Evolutionary conservation across 352 stramenopile genomes (phyloP).

Genomic region (Pythium plurisporium): DNA sequence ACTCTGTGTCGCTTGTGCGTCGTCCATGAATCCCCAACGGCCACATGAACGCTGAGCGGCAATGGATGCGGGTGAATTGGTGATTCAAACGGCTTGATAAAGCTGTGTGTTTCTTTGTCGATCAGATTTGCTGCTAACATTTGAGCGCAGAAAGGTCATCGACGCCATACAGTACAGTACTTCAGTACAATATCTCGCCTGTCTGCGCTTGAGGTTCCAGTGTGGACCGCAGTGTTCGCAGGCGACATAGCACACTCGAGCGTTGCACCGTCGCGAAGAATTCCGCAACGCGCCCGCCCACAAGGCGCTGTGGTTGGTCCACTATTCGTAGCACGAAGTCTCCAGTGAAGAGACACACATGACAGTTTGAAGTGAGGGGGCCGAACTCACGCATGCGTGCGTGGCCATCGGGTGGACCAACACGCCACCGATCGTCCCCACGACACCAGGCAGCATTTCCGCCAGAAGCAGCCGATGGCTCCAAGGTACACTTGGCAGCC

Average conservation of each 20-base stretch:
- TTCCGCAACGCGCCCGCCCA: neutral
- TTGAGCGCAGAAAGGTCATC: neutral
- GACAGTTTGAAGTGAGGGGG: neutral
- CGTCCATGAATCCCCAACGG: no score
- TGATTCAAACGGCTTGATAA: no score
- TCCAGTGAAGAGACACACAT: conserved; percentile 12
- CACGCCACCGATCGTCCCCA: neutral
- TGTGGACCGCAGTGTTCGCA: conserved; percentile 1
- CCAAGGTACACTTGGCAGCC: neutral
- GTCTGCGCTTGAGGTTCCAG: no score
- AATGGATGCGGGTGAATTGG: no score
- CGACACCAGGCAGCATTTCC: neutral
- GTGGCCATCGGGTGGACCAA: conserved; percentile 5
- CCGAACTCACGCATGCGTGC: conserved; percentile 7
- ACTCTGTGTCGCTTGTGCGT: no score
- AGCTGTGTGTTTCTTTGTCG: no score
- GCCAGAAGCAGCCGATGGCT: neutral
- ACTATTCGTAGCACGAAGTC: no score
- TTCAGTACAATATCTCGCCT: no score
- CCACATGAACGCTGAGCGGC: no score
- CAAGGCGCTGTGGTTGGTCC: neutral
- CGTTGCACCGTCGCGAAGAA: conserved; percentile 3
- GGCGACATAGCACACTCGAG: conserved; percentile 1
- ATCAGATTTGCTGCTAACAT: neutral
- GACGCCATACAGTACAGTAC: no score